These are phyloP conservation scores for Cornus controversa DNA, from an alignment of 148 eudicot species.

Conservation along the genomic window DNA sequence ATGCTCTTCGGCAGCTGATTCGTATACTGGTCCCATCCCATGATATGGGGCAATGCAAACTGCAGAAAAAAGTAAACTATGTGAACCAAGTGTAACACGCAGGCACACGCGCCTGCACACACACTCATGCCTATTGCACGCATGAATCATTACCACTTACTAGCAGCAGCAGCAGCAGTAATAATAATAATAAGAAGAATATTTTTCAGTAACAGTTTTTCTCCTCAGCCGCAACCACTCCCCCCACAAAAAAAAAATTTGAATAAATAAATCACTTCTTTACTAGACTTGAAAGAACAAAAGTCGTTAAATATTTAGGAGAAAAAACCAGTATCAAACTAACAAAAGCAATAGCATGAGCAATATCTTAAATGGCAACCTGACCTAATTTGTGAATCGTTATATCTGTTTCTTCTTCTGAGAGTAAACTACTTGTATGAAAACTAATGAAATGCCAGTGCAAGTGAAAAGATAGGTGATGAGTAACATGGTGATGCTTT, in stretches of 20 bases:
- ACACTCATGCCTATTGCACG: neutral
- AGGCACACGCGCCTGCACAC: too few species aligned
- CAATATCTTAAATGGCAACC: neutral
- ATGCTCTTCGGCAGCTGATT: conserved; percentile 13
- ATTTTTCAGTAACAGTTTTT: too few species aligned
- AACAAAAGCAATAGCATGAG: neutral
- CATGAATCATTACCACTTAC: too few species aligned
- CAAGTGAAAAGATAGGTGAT: neutral
- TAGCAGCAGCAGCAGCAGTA: too few species aligned
- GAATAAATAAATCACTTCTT: neutral
- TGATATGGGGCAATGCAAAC: conserved; percentile 61
- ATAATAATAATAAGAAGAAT: too few species aligned
- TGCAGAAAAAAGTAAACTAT: conserved; percentile 20
- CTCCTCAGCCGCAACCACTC: too few species aligned
- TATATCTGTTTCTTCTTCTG: neutral
- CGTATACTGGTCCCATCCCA: conserved; percentile 52
- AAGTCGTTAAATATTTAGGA: neutral
- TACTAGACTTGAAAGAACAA: neutral
- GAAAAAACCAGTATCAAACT: neutral
- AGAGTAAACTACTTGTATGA: neutral
- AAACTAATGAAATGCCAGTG: neutral
- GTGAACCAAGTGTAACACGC: neutral
- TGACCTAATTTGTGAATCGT: neutral
- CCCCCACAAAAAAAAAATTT: too few species aligned
- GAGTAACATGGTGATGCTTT: neutral